Conservation (phyloP, 805 yeast species). For the Yarrowia yakushimensis region DNA sequence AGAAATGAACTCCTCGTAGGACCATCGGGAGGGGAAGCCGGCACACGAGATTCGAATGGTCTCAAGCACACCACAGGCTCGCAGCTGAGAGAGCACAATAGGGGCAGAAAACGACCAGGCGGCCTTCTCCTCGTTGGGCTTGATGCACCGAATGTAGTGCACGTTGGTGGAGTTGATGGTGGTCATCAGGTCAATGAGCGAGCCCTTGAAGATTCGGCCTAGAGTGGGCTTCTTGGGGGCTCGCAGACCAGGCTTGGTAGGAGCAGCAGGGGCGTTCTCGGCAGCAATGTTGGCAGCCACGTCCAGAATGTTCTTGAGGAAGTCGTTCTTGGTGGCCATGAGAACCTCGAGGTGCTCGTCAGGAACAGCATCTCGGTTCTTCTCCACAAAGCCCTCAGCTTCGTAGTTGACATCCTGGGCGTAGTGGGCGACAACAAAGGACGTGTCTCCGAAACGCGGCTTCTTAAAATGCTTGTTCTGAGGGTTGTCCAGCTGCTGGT, state of each 20-base stretch:
- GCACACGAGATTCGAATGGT: conserved; percentile 96
- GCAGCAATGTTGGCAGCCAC: conserved; percentile 53
- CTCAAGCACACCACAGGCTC: conserved; percentile 98
- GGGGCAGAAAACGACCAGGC: conserved; percentile 96
- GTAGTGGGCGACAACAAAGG: conserved; percentile 87
- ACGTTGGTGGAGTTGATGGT: conserved; percentile 94
- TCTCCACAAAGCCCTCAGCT: conserved; percentile 91
- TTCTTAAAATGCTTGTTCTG: conserved; percentile 74
- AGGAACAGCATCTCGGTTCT: conserved; percentile 94
- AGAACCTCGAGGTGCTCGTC: conserved; percentile 91
- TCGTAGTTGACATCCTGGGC: conserved; percentile 93
- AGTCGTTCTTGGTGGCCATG: conserved; percentile 60
- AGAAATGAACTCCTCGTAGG: conserved; percentile 87
- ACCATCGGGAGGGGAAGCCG: conserved; percentile 96
- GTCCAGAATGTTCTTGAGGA: conserved; percentile 61
- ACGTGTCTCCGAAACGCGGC: conserved; percentile 90
- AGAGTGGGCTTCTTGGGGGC: conserved; percentile 77
- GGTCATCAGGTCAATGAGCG: conserved; percentile 86
- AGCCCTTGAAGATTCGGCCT: conserved; percentile 90
- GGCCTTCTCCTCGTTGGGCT: conserved; percentile 88
- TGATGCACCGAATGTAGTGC: conserved; percentile 94
- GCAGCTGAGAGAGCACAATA: conserved; percentile 89
- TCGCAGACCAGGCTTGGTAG: conserved; percentile 41
- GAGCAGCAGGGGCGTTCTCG: conserved; percentile 44
- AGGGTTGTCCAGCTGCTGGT: conserved; percentile 74